A percentile compares a stretch with the other conserved stretches of the same genome.
phyloP scores from a whole-genome alignment of 2,329 filamentous ascomycete species.

The Arthrobotrys musiformis region DNA sequence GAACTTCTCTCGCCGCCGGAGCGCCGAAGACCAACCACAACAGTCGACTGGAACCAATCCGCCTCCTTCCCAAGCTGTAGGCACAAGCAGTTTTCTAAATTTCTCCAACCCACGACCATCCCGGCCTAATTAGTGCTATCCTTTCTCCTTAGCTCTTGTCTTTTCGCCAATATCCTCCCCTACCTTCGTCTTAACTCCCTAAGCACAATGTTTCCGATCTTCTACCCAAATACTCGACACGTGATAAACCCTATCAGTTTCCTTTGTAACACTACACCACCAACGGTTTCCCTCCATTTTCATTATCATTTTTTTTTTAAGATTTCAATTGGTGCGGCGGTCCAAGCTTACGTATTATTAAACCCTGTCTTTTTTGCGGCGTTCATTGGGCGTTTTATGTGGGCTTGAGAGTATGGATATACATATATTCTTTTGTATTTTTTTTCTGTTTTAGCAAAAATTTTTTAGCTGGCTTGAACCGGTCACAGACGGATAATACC shows the following conservation, averaged over 20 bases:
- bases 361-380: background rate
- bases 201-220: background rate
- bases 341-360: background rate
- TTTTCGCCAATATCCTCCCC: no score
- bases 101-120: background rate
- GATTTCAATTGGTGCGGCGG: slow-evolving; percentile 1
- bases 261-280: background rate
- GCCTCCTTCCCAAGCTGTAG: background rate
- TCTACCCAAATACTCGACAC: background rate
- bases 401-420: background rate
- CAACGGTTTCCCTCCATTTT: background rate
- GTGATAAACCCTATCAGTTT: background rate
- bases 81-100: background rate
- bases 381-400: slow-evolving; percentile 3
- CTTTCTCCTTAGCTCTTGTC: no score
- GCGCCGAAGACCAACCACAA: background rate
- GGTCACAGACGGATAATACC: slow-evolving; percentile 15
- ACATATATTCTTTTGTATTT: background rate
- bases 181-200: no score
- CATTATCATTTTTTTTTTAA: background rate
- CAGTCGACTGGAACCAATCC: no score
- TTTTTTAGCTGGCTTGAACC: slow-evolving; percentile 1
- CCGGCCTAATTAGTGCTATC: background rate
- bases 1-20: background rate
- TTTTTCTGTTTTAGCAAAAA: background rate